Percentiles rank a stretch among this genome's conserved stretches.
These are phyloP conservation scores for Podila clonocystis DNA, from an alignment of 192 early-diverging fungal species.

Conservation along the genomic window DNA sequence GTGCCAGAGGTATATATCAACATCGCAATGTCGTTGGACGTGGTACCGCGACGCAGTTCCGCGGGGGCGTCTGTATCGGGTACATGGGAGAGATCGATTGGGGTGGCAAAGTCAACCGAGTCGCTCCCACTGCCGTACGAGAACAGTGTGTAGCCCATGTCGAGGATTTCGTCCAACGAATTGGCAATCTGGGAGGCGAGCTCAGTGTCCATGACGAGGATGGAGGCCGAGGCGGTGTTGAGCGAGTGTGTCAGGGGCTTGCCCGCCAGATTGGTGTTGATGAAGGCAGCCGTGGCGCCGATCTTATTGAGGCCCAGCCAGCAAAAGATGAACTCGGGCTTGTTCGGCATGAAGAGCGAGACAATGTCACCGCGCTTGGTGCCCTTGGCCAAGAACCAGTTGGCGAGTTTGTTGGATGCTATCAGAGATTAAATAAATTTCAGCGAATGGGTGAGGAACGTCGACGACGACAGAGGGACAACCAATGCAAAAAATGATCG, in stretches of 20 bases:
- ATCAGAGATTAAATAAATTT: background rate
- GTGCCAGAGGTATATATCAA: slow-evolving; percentile 67
- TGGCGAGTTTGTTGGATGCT: slow-evolving; percentile 38
- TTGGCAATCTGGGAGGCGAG: slow-evolving; percentile 24
- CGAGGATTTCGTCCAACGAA: slow-evolving; percentile 23
- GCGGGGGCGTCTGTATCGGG: slow-evolving; percentile 26
- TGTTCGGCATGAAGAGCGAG: slow-evolving; percentile 67
- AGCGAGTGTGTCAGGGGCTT: slow-evolving; percentile 56
- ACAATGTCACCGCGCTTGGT: slow-evolving; percentile 55
- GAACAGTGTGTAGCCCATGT: slow-evolving; percentile 30
- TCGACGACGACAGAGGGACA: background rate
- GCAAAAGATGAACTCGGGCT: slow-evolving; percentile 64
- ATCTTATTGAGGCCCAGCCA: slow-evolving; percentile 68
- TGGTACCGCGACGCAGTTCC: slow-evolving; percentile 1
- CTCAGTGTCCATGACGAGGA: slow-evolving; percentile 42
- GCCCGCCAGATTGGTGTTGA: slow-evolving; percentile 68
- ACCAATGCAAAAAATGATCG: background rate
- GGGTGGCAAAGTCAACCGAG: slow-evolving; percentile 50
- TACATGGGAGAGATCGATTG: slow-evolving; percentile 12
- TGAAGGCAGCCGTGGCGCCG: slow-evolving; percentile 65
- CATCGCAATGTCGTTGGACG: slow-evolving; percentile 44
- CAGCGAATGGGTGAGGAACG: background rate
- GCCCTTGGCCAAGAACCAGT: slow-evolving; percentile 39
- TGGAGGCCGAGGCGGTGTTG: slow-evolving; percentile 39
- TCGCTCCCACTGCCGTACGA: slow-evolving; percentile 17